phyloP scores from a whole-genome alignment of 495 filamentous ascomycete species.

The Usnea hakonensis region DNA sequence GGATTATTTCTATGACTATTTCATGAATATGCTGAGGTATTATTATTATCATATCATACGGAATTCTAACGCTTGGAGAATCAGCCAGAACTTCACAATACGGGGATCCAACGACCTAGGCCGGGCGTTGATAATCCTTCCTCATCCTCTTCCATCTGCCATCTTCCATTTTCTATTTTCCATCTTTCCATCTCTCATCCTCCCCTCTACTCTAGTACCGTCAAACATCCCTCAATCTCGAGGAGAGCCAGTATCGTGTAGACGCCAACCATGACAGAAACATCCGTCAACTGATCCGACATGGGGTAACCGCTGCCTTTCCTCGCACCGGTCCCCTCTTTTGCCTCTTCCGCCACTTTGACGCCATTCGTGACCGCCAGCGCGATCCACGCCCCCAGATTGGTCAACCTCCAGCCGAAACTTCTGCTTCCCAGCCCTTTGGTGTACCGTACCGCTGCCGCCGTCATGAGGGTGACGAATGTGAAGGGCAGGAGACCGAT shows the following conservation, averaged over 20 bases:
- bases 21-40: too few species aligned
- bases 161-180: too few species aligned
- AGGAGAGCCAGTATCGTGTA: conserved; percentile 26
- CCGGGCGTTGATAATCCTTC: too few species aligned
- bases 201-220: too few species aligned
- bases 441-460: conserved; percentile 19
- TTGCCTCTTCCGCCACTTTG: conserved; percentile 27
- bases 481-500: conserved; percentile 31
- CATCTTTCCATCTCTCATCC: too few species aligned
- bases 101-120: too few species aligned
- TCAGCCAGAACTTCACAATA: too few species aligned
- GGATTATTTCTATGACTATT: too few species aligned
- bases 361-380: conserved; percentile 25
- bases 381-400: conserved; percentile 27
- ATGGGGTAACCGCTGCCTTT: conserved; percentile 32
- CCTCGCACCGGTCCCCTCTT: conserved; percentile 17
- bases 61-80: too few species aligned
- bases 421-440: conserved; percentile 20
- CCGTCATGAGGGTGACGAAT: conserved; percentile 25
- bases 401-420: conserved; percentile 22
- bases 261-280: conserved; percentile 30
- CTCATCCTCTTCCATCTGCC: too few species aligned
- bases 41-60: too few species aligned
- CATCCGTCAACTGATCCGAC: conserved; percentile 30
- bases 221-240: conserved; percentile 24